Evolutionary conservation across 2,329 filamentous ascomycete species (phyloP), one percentile per base, ranked within the genome.

Genomic region (Exophiala sideris): DNA sequence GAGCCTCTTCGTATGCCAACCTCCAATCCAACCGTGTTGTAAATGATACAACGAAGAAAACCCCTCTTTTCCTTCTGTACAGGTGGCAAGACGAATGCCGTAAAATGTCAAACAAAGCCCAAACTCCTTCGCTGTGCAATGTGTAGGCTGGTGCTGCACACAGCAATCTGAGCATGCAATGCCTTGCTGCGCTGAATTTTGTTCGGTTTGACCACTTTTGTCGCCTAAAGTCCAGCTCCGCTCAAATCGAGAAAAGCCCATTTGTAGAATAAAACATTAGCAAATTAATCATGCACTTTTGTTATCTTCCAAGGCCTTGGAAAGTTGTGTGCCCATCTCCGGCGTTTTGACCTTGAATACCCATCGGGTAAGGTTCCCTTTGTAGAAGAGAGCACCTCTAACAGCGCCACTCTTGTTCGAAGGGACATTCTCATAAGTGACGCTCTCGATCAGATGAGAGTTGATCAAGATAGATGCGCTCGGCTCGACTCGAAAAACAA

Each of bases 401-500:
- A 65, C 57, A 11, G 63, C 62, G 29, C 60, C 63, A 36, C 51
- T 60, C 41, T 62, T 64, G 18, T 41, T 51, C 7, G 48, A 50
- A 7, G 53, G 35, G 11, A 49, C 45, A n/a, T 52, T 56, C 36
- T 62, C 53, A 20, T 57, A 77, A 5, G 78, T 73, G 64, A 80
- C 81, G 73, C 91, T 91, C 4, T 76, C 75, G 48, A 84, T 71
- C 45, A 91, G 70, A 16, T 76, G 70, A 62, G 85, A 82, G 72
- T 95, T 95, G 64, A 95, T 73, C 3, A 87, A 80, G 44, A 92
- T 76, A 36, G 86, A 81, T 12, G 89, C 89, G 58, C 84, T 80
- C 0, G 88, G 88, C 60, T 91, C 87, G n/a, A 83, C 82, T 46
- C 89, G 83, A 58, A 91, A 73, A 16, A 95, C 72, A 42, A 94